phyloP scores from a whole-genome alignment of 1,284 basidiomycete species.

The Tausonia pullulans region DNA sequence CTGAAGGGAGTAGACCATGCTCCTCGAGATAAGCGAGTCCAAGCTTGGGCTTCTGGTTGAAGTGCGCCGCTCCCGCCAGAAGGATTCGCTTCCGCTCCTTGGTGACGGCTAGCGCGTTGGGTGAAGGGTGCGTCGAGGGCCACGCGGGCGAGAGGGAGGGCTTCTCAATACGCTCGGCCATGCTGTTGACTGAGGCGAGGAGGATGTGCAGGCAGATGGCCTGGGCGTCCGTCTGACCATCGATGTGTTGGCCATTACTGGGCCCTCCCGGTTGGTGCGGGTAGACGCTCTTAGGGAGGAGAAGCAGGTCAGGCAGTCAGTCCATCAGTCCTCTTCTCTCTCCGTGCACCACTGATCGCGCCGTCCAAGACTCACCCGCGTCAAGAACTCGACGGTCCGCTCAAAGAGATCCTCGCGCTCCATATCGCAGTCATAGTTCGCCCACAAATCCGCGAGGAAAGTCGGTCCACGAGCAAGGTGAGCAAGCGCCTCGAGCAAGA shows the following conservation, averaged over 20 bases:
- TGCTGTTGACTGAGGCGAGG: constrained; percentile 74
- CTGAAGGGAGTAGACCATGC: constrained; percentile 59
- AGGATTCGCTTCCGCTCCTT: constrained; percentile 83
- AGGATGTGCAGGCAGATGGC: constrained; percentile 82
- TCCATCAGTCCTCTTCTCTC: no score
- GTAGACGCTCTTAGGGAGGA: constrained; percentile 56
- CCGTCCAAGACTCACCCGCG: constrained; percentile 42
- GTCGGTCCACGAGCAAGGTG: constrained; percentile 68
- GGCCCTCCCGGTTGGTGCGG: constrained; percentile 42
- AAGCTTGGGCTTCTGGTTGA: constrained; percentile 91
- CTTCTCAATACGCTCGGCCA: constrained; percentile 63
- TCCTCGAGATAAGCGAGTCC: constrained; percentile 86
- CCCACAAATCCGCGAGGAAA: constrained; percentile 91
- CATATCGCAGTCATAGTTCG: constrained; percentile 93
- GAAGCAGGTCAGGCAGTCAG: not conserved
- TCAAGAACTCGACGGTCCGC: constrained; percentile 77
- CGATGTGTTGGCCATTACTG: constrained; percentile 23
- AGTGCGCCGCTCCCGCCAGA: constrained; percentile 69
- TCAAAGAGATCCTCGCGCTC: constrained; percentile 96
- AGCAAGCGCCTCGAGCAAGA: constrained; percentile 78
- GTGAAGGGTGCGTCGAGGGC: constrained; percentile 43
- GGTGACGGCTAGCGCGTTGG: constrained; percentile 51
- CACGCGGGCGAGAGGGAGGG: not conserved
- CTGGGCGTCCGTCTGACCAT: constrained; percentile 65
- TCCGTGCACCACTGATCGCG: no score